Evolutionary conservation across 768 basidiomycete species (phyloP).

Genomic region (Mycena galopus): DNA sequence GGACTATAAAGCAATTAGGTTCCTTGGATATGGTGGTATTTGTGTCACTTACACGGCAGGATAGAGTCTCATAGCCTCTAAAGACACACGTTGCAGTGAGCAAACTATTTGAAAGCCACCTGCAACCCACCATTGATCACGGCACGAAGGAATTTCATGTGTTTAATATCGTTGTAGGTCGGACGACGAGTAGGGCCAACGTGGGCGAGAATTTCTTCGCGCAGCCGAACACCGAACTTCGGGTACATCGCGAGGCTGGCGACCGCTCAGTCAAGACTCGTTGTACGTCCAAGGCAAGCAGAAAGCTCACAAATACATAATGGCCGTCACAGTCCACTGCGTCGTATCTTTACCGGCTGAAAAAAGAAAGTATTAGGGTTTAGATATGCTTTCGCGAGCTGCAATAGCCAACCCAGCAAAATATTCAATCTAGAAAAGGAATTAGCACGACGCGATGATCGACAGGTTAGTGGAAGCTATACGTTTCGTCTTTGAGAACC

Average conservation of each 20-base stretch:
- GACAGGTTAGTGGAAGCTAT: slow-evolving; percentile 41
- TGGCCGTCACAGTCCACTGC: slow-evolving; percentile 47
- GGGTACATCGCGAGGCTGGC: slow-evolving; percentile 50
- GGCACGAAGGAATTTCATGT: slow-evolving; percentile 71
- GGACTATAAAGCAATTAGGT: not conserved
- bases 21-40: too few species aligned
- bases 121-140: slow-evolving; percentile 67
- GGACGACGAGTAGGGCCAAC: slow-evolving; percentile 60
- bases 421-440: slow-evolving; percentile 14
- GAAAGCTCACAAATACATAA: slow-evolving; percentile 46
- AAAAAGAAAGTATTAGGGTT: too few species aligned
- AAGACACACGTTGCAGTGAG: not conserved
- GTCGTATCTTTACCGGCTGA: slow-evolving; percentile 38
- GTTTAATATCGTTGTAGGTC: slow-evolving; percentile 65
- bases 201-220: slow-evolving; percentile 61
- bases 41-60: not conserved
- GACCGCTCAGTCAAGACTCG: not conserved
- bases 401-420: slow-evolving; percentile 23
- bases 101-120: too few species aligned
- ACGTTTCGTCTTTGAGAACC: slow-evolving; percentile 57
- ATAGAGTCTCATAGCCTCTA: not conserved
- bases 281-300: not conserved
- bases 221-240: slow-evolving; percentile 56
- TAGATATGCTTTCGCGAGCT: too few species aligned
- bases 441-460: not conserved